A percentile compares a stretch with the other conserved stretches of the same genome.
These are phyloP conservation scores for Daldinia eschscholtzii DNA, from an alignment of 2,329 filamentous ascomycete species.

Conservation along the genomic window DNA sequence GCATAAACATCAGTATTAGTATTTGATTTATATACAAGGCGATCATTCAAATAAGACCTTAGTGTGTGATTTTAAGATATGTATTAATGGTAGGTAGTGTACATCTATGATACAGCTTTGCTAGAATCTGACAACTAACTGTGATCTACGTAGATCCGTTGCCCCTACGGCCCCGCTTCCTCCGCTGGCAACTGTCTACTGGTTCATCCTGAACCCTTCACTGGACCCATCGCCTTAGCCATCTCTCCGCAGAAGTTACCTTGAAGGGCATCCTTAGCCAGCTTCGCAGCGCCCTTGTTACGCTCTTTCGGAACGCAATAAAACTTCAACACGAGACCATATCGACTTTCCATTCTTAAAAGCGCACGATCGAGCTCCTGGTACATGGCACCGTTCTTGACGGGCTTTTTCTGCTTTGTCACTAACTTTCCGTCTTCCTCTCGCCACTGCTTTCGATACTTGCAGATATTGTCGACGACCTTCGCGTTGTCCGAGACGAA, in stretches of 20 bases:
- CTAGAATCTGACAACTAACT: neutral
- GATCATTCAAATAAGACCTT: neutral
- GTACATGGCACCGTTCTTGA: neutral
- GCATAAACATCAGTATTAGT: neutral
- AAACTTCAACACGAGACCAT: neutral
- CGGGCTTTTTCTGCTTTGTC: neutral
- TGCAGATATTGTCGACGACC: conserved; percentile 1
- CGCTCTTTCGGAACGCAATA: neutral
- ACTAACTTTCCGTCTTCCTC: neutral
- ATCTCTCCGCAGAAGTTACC: neutral
- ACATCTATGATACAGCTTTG: neutral
- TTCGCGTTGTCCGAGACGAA: neutral
- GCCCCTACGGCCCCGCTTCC: neutral
- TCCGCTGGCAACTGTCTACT: neutral
- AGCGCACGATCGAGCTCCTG: neutral
- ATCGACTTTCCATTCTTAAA: neutral
- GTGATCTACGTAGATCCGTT: neutral
- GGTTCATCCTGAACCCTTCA: neutral
- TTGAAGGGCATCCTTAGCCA: neutral
- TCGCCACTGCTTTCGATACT: neutral
- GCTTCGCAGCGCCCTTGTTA: neutral
- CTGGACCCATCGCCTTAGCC: neutral
- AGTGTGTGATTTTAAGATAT: neutral
- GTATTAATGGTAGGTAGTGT: neutral
- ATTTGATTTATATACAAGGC: neutral